Evolutionary conservation across 2,329 filamentous ascomycete genomes (phyloP), one percentile per base, ranked within the genome.

Genomic region (Macroventuria anomochaeta): DNA sequence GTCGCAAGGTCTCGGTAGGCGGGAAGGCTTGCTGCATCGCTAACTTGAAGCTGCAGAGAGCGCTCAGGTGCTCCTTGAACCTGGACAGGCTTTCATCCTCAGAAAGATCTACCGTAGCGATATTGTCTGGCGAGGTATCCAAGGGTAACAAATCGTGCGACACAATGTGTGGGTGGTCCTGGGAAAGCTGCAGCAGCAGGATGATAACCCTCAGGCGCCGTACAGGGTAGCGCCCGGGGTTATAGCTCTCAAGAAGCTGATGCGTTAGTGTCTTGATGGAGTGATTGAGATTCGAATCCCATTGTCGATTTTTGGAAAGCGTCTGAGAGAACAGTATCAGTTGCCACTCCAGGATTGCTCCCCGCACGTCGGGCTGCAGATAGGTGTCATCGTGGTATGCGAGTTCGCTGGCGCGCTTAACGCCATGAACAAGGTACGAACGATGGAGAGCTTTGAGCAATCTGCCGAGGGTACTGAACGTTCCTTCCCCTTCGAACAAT

Each of bases 91-190:
- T 69, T 18, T 51, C 36, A 53, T 80, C 77, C 7, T 67, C 49
- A 3, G 68, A 53, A 7, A 57, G 23, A 20, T 53, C 32, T 18
- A 36, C 17, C 12, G n/a, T 31, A 7, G 28, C 17, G 4, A 47
- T 25, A 11, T 44, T 46, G 1, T 57, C 53, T 8, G 18, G 21
- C 6, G 50, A 36, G 8, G 18, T 21, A 18, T 51, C 42, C 5
- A 38, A 34, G 12, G 32, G 33, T 12, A 61, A 20, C 12, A 53
- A 32, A 3, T 44, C 40, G 53, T 68, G 26, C 60, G 60, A 43
- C 36, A 88, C 70, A 25, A 86, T 77, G 62, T 88, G 82, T 58
- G 89, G 85, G 15, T 88, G 75, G 1, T 85, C 81, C 2, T 84
- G 83, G 7, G 80, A 81, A 28, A 75, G 58, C 40, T 72, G 71